Evolutionary conservation across 306 rosid species (phyloP).

Genomic region (Abrus pulchellus): DNA sequence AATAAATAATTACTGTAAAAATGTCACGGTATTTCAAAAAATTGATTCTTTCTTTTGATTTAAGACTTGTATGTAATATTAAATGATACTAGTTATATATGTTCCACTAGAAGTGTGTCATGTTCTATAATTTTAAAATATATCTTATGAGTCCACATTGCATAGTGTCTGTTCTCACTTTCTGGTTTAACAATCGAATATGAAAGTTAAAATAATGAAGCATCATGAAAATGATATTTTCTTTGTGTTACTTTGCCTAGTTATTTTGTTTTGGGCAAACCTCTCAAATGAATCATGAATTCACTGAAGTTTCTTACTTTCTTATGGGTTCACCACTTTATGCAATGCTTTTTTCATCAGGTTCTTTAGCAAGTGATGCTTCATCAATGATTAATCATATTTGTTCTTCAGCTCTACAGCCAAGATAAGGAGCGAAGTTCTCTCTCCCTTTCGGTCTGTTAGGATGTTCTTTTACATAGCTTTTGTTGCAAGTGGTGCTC

Average conservation of each 20-base stretch:
- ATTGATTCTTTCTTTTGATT: too few relatives aligned
- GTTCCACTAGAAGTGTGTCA: background rate
- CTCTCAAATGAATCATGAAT: conserved; percentile 44
- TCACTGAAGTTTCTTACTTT: conserved; percentile 29
- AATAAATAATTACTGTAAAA: too few relatives aligned
- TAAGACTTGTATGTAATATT: too few relatives aligned
- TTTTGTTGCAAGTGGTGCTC: conserved; percentile 75
- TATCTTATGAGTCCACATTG: too few relatives aligned
- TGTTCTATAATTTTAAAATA: too few relatives aligned
- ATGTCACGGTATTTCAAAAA: too few relatives aligned
- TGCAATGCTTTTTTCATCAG: conserved; percentile 56
- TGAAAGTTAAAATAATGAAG: too few relatives aligned
- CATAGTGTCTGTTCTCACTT: too few relatives aligned
- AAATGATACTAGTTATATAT: too few relatives aligned
- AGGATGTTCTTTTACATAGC: conserved; percentile 89
- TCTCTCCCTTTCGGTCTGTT: conserved; percentile 83
- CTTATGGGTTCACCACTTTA: conserved; percentile 51
- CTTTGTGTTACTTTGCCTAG: conserved; percentile 3
- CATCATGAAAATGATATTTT: background rate
- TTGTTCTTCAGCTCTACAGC: conserved; percentile 82
- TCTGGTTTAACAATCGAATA: too few relatives aligned
- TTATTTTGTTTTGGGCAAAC: conserved; percentile 34
- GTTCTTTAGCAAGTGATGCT: conserved; percentile 62
- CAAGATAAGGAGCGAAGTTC: conserved; percentile 86
- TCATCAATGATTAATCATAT: conserved; percentile 58